Evolutionary conservation across 805 yeast species (phyloP), one percentile per base, ranked within the genome.

Genomic region (Candida oleophila): DNA sequence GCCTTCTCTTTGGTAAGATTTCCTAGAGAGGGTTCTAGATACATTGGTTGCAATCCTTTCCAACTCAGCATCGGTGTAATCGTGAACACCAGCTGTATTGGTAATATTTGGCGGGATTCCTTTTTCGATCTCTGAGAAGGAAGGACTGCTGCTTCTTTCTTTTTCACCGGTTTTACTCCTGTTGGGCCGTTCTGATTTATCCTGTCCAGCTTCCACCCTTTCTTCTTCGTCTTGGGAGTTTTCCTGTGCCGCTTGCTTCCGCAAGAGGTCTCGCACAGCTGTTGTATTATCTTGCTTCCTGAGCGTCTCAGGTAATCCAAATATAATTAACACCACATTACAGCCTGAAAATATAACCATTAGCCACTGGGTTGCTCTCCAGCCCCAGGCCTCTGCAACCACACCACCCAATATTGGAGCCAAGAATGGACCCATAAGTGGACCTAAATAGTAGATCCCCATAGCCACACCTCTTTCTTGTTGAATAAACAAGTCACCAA

Each of bases 291-390:
- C 88, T 37, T 80, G 80, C 37, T 72, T 71, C 44, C 91, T 71
- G 38, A 89, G 68, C 0, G 97, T 90, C 59, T 90, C 97, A 1
- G 97, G 97, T 15, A 89, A 68, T 3, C 76, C 67, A 41, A 85
- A 73, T 4, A 80, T 52, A 36, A 89, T 66, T 44, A 78, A 49
- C 0, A 80, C 19, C 21, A 76, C 69, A 42, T 77, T 75, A 12
- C 74, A 61, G 2, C 83, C 89, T 1, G 88, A 78, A 39, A 86
- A 62, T 22, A 85, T 83, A 15, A 85, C 87, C 64, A 87, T 68
- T 44, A 87, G 81, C 92, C 95, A 89, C 57, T 87, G 94, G 2
- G 96, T 87, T 2, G 92, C 87, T 60, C 96, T 73, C 96, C 96
- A 89, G 7, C 89, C 89, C 84, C 89, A 86, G 9, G 74, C 72